These are phyloP conservation scores for Aquilaria sinensis DNA, from an alignment of 345 rosid genomes.

Conservation along the genomic window DNA sequence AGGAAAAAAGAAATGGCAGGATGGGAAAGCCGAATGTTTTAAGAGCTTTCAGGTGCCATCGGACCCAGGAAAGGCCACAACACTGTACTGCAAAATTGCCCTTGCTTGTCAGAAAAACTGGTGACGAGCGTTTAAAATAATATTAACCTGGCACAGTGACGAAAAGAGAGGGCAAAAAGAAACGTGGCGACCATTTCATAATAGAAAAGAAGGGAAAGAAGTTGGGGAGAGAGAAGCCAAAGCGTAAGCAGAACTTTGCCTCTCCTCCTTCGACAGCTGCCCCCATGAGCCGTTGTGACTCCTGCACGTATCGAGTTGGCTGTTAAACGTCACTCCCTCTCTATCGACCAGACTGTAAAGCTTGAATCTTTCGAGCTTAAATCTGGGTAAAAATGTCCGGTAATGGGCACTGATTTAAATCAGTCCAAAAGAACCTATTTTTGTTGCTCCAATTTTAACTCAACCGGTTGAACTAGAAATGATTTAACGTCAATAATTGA, in stretches of 20 bases:
- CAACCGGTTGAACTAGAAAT: no score
- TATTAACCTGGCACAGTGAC: not conserved
- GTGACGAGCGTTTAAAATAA: not conserved
- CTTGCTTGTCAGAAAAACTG: slow-evolving; percentile 23
- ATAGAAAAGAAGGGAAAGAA: not conserved
- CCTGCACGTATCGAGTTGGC: slow-evolving; percentile 23
- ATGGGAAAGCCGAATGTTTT: slow-evolving; percentile 13
- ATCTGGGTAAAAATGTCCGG: not conserved
- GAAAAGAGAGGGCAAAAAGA: not conserved
- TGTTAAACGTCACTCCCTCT: not conserved
- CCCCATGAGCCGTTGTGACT: slow-evolving; percentile 17
- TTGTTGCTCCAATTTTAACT: no score
- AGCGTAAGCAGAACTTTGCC: slow-evolving; percentile 10
- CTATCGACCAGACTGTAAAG: no score
- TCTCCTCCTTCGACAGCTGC: slow-evolving; percentile 37
- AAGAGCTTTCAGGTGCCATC: slow-evolving; percentile 27
- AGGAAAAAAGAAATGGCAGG: slow-evolving; percentile 5
- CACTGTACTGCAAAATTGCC: slow-evolving; percentile 30
- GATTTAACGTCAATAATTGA: no score
- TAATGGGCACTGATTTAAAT: slow-evolving; percentile 2
- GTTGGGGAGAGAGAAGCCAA: slow-evolving; percentile 1
- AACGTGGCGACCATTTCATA: slow-evolving; percentile 1
- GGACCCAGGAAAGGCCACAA: slow-evolving; percentile 29
- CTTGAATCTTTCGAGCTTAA: not conserved
- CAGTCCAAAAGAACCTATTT: slow-evolving; percentile 15